A percentile compares a stretch with the other conserved stretches of the same genome.
Evolutionary conservation across 2,329 filamentous ascomycete genomes (phyloP).

Genomic region (Dothiorella sarmentorum): DNA sequence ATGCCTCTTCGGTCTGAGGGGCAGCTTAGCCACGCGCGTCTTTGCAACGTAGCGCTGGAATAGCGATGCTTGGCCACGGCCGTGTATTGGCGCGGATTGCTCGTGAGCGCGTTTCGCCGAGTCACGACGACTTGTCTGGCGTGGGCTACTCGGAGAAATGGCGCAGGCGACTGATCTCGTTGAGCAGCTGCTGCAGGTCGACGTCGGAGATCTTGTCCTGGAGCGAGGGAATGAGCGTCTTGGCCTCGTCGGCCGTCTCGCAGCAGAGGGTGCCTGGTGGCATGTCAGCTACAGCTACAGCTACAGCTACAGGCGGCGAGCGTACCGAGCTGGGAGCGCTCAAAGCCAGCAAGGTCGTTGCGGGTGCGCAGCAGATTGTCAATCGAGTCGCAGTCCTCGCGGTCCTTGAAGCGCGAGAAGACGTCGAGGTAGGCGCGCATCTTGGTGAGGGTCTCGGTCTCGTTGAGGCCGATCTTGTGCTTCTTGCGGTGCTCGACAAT

Average conservation of each 20-base stretch:
- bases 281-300: background rate
- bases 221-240: conserved; percentile 87
- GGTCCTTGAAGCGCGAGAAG: conserved; percentile 93
- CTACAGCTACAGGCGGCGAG: conserved; percentile 15
- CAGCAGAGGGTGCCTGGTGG: conserved; percentile 79
- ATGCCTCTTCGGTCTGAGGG: background rate
- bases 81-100: background rate
- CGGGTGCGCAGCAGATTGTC: conserved; percentile 79
- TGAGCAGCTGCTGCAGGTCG: conserved; percentile 79
- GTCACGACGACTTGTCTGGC: background rate
- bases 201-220: conserved; percentile 87
- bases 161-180: conserved; percentile 83
- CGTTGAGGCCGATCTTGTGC: conserved; percentile 48
- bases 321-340: conserved; percentile 85
- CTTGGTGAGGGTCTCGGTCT: conserved; percentile 65
- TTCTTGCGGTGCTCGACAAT: conserved; percentile 76
- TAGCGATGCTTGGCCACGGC: conserved; percentile 4
- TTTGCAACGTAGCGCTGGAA: conserved; percentile 7
- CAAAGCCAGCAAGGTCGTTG: conserved; percentile 81
- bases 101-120: background rate
- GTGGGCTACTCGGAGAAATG: conserved; percentile 30
- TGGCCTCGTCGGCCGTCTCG: conserved; percentile 90
- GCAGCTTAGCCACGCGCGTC: background rate
- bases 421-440: conserved; percentile 90
- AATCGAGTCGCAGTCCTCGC: conserved; percentile 92